Conservation (phyloP, 495 filamentous ascomycete species). For the Ascodesmis nigricans region DNA sequence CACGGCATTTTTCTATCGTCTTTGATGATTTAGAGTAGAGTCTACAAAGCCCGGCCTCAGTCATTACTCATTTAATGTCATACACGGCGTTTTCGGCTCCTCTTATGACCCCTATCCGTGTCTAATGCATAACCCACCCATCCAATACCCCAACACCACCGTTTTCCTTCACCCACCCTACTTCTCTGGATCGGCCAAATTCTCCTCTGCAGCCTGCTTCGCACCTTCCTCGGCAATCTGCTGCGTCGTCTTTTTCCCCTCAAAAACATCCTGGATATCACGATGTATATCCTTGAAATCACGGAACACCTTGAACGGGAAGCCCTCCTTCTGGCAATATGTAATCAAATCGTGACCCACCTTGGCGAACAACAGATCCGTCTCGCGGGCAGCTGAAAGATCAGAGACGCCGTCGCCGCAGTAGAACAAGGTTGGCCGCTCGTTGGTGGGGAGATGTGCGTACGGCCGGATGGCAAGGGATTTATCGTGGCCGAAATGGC, state of each 20-base stretch:
- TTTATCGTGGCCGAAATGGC: slow-evolving; percentile 85
- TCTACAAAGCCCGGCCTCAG: no score
- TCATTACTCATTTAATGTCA: no score
- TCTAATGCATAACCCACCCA: no score
- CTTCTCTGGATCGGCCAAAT: background rate
- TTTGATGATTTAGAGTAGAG: no score
- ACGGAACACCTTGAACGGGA: slow-evolving; percentile 45
- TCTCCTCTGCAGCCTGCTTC: background rate
- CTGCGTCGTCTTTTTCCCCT: slow-evolving; percentile 3
- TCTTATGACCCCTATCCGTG: no score
- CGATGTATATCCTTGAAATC: slow-evolving; percentile 28
- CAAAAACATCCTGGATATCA: slow-evolving; percentile 6
- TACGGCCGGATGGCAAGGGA: slow-evolving; percentile 69
- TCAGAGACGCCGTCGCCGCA: slow-evolving; percentile 83
- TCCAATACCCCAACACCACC: no score
- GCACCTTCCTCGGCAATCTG: slow-evolving; percentile 4
- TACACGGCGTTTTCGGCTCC: no score
- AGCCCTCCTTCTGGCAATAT: slow-evolving; percentile 38
- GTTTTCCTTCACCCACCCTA: no score
- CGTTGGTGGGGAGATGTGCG: slow-evolving; percentile 33
- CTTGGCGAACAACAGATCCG: slow-evolving; percentile 79
- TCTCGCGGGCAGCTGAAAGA: slow-evolving; percentile 67
- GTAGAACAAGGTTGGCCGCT: slow-evolving; percentile 62
- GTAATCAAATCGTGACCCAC: slow-evolving; percentile 51
- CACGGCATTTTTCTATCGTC: no score